Conservation (phyloP, 768 basidiomycete species). For the Boletus tylopilopsis region DNA sequence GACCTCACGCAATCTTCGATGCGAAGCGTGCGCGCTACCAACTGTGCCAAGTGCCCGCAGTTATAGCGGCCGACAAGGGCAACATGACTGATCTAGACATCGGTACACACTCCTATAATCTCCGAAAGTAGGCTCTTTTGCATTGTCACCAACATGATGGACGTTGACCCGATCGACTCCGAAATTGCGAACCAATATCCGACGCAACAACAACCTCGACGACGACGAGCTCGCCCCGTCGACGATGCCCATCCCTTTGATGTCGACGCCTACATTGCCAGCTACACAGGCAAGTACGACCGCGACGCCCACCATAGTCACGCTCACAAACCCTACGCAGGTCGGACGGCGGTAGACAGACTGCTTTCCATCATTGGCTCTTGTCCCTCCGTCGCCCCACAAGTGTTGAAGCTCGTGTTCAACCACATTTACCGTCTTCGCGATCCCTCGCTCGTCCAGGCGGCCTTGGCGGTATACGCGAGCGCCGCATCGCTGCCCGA, state of each 20-base stretch:
- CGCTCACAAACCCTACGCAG: constrained; percentile 33
- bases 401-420: constrained; percentile 67
- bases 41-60: constrained; percentile 32
- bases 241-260: constrained; percentile 87
- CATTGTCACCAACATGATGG: constrained; percentile 20
- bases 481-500: constrained; percentile 30
- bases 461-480: constrained; percentile 53
- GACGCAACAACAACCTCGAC: constrained; percentile 9
- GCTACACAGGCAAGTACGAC: constrained; percentile 61
- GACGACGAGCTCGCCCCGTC: constrained; percentile 41
- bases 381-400: constrained; percentile 67
- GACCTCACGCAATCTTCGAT: constrained; percentile 47
- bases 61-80: fast-evolving
- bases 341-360: constrained; percentile 73
- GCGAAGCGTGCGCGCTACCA: constrained; percentile 62
- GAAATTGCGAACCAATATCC: constrained; percentile 18
- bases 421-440: constrained; percentile 62
- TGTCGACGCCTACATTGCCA: constrained; percentile 72
- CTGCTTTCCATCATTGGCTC: constrained; percentile 62
- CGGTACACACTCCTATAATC: constrained; percentile 5
- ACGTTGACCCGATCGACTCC: constrained; percentile 27
- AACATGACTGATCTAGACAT: neutral
- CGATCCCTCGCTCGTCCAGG: constrained; percentile 60
- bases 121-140: no score
- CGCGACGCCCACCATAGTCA: neutral